Percentiles rank a stretch among this genome's conserved stretches.
Conservation (phyloP, 1,284 basidiomycete genomes). For the Cryptococcus neoformans region DNA sequence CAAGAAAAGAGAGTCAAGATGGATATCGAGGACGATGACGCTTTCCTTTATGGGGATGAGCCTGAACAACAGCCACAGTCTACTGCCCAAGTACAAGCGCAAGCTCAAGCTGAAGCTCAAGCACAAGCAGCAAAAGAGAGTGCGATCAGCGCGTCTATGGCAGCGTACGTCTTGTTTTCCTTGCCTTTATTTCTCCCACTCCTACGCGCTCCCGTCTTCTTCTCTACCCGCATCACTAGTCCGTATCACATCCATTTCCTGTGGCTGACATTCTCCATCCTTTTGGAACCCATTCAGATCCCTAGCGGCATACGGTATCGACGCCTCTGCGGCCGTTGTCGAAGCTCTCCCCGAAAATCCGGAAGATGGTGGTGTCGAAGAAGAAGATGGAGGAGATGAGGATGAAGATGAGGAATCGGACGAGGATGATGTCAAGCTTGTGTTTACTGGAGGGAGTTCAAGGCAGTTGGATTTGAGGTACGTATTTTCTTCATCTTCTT, state of each 20-base stretch:
- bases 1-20: constrained; percentile 10
- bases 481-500: constrained; percentile 3
- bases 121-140: constrained; percentile 3
- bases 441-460: constrained; percentile 33
- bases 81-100: too few species aligned
- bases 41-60: constrained; percentile 45
- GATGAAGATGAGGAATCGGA: constrained; percentile 48
- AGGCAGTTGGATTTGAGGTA: constrained; percentile 44
- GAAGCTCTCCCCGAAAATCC: constrained; percentile 27
- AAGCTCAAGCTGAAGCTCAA: neutral
- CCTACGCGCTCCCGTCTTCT: too few species aligned
- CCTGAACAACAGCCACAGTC: neutral
- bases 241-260: neutral
- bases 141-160: constrained; percentile 19
- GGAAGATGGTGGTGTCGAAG: constrained; percentile 43
- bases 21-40: constrained; percentile 47
- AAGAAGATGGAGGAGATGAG: constrained; percentile 36
- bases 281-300: constrained; percentile 19
- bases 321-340: constrained; percentile 21
- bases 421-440: constrained; percentile 48
- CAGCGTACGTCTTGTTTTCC: constrained; percentile 12
- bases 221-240: too few species aligned
- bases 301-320: constrained; percentile 44
- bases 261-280: neutral
- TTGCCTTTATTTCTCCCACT: neutral